Percentiles rank a stretch among this genome's conserved stretches.
Conservation (phyloP, 1,284 basidiomycete species). For the Cronartium quercuum region DNA sequence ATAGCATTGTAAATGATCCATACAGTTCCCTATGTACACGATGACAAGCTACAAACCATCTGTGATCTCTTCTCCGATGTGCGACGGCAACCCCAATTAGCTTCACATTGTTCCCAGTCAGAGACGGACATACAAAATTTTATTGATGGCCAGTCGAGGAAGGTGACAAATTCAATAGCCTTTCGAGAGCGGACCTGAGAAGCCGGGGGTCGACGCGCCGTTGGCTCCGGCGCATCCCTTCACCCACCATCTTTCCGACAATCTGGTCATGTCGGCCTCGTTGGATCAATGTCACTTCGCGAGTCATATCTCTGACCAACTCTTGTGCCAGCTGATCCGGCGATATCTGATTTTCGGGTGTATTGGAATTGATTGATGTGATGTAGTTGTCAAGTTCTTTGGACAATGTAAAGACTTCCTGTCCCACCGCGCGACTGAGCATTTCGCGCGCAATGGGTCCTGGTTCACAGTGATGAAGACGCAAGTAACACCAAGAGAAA, state of each 20-base stretch:
- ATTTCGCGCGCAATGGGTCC: constrained; percentile 31
- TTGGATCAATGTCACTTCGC: constrained; percentile 64
- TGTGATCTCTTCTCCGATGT: no score
- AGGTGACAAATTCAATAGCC: not conserved
- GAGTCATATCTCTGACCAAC: constrained; percentile 51
- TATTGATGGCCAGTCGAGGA: no score
- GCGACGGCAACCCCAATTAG: no score
- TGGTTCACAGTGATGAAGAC: not conserved
- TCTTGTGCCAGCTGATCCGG: constrained; percentile 2
- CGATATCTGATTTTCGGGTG: not conserved
- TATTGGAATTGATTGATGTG: not conserved
- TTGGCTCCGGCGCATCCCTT: constrained; percentile 75
- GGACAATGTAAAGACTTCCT: not conserved
- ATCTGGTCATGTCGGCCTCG: constrained; percentile 68
- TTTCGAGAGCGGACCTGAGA: constrained; percentile 43
- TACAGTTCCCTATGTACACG: no score
- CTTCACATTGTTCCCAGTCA: no score
- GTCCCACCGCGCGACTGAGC: constrained; percentile 3
- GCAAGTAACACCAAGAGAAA: not conserved
- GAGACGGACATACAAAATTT: no score
- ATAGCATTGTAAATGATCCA: no score
- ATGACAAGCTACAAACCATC: no score
- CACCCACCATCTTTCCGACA: constrained; percentile 77
- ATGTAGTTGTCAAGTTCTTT: constrained; percentile 2
- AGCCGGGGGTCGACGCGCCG: constrained; percentile 64